These are phyloP conservation scores for Aspergillus coremiiformis DNA, from an alignment of 495 filamentous ascomycete genomes.

Conservation along the genomic window DNA sequence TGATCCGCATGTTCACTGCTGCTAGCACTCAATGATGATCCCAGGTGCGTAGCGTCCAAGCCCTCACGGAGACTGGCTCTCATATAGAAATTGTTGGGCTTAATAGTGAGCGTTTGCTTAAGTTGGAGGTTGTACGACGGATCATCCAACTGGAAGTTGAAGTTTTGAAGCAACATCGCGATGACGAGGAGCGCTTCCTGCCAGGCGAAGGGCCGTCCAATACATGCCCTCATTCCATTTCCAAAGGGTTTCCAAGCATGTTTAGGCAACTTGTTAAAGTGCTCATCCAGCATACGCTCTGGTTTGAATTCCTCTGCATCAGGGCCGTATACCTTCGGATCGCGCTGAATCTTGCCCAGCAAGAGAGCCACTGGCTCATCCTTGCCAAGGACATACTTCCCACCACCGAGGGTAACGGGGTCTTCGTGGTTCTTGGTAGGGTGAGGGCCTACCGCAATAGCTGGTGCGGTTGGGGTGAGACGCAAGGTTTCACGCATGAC, in stretches of 20 bases:
- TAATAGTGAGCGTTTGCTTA: slow-evolving; percentile 67
- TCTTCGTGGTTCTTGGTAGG: slow-evolving; percentile 44
- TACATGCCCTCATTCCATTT: slow-evolving; percentile 58
- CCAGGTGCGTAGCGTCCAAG: slow-evolving; percentile 20
- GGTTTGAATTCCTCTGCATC: slow-evolving; percentile 56
- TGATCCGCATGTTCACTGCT: not conserved
- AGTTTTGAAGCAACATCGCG: slow-evolving; percentile 50
- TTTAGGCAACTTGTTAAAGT: slow-evolving; percentile 49
- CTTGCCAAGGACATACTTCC: slow-evolving; percentile 55
- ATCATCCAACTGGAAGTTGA: slow-evolving; percentile 53
- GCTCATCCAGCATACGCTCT: slow-evolving; percentile 58
- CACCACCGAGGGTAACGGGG: slow-evolving; percentile 43
- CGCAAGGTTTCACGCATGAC: slow-evolving; percentile 66
- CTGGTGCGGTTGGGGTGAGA: slow-evolving; percentile 52
- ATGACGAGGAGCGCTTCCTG: slow-evolving; percentile 50
- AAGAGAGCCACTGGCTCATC: slow-evolving; percentile 50
- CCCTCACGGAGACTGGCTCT: slow-evolving; percentile 53
- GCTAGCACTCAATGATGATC: not conserved
- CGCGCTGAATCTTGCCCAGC: slow-evolving; percentile 53
- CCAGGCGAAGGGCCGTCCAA: slow-evolving; percentile 60
- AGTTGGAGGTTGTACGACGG: slow-evolving; percentile 49
- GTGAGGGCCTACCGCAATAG: slow-evolving; percentile 33
- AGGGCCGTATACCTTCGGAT: slow-evolving; percentile 56
- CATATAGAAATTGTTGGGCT: slow-evolving; percentile 68
- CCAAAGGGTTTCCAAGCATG: slow-evolving; percentile 57